These are phyloP conservation scores for Phytopythium delawarense DNA, from an alignment of 352 stramenopile genomes.

Conservation along the genomic window DNA sequence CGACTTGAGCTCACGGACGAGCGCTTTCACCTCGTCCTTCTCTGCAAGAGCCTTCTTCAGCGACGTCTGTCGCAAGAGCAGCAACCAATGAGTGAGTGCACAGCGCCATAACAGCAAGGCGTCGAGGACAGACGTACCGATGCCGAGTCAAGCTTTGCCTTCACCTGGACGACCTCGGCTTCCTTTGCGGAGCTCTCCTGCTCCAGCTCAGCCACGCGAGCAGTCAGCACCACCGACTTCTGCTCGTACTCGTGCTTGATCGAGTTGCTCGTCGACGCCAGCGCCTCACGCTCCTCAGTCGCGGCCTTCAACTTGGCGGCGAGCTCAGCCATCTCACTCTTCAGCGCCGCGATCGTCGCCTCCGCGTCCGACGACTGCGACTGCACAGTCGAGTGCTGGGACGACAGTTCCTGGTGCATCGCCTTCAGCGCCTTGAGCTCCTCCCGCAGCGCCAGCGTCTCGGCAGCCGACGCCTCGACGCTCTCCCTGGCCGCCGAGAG, in stretches of 20 bases:
- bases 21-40: slow-evolving; percentile 30
- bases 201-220: slow-evolving; percentile 27
- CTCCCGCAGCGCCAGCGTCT: slow-evolving; percentile 12
- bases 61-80: background rate
- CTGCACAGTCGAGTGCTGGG: slow-evolving; percentile 7
- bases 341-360: slow-evolving; percentile 17
- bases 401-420: slow-evolving; percentile 14
- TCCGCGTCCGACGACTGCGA: slow-evolving; percentile 10
- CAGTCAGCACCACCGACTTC: slow-evolving; percentile 25
- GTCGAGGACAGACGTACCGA: background rate
- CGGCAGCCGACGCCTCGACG: slow-evolving; percentile 12
- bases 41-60: slow-evolving; percentile 36
- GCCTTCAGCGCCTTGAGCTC: slow-evolving; percentile 9
- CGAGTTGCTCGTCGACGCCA: background rate
- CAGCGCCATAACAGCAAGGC: background rate
- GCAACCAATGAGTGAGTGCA: background rate
- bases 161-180: slow-evolving; percentile 20
- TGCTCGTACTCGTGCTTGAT: slow-evolving; percentile 6
- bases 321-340: slow-evolving; percentile 10
- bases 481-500: slow-evolving; percentile 19
- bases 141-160: slow-evolving; percentile 12
- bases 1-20: slow-evolving; percentile 47
- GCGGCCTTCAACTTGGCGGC: slow-evolving; percentile 4
- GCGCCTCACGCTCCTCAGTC: background rate
- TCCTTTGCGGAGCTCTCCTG: slow-evolving; percentile 11